Evolutionary conservation across 345 rosid species (phyloP), one percentile per base, ranked within the genome.

Genomic region (Eucalyptus guilfoylei): DNA sequence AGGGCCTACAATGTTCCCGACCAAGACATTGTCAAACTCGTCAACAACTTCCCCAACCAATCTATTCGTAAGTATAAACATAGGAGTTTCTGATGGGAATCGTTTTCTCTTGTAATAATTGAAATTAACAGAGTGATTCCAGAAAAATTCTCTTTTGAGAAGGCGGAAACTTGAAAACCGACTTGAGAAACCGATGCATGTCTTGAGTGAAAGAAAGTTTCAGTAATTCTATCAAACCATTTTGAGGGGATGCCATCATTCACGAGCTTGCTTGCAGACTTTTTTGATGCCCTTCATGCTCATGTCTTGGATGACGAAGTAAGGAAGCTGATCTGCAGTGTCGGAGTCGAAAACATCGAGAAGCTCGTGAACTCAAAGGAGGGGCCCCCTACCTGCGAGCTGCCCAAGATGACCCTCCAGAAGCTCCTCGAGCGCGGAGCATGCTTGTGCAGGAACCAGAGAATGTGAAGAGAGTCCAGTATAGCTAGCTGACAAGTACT

Each of bases 351-450:
- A 4, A 45, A 7, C 8, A 49, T 89, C 5, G 87, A 83, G 64
- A 89, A 87, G 54, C 91, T 89, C 44, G 91, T 87, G 83, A 89
- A 89, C 91, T 89, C 91, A 15, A 89, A 87, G 55, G 91, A 89
- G 80, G 89, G 91, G 6, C 91, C 89, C 11, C 89, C 89, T 6
- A 83, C 91, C 17, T 83, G 83, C 50, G 91, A 89, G 89, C 89
- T 87, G 89, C 89, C 91, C 49, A 89, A 89, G 89, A 89, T 89
- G 91, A 89, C 89, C 62, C 60, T 81, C 30, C 85, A 87, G 83
- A 89, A 49, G 91, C 91, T 87, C 64, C 87, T 89, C 24, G 91
- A 89, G 89, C 87, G 85, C n/a, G 89, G 91, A 30, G 45, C 89
- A 89, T 87, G 89, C 91, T 87, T 64, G 91, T 89, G 19, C 91